Conservation (phyloP, 352 stramenopile genomes). For the Pelagophyceae sp. region DNA sequence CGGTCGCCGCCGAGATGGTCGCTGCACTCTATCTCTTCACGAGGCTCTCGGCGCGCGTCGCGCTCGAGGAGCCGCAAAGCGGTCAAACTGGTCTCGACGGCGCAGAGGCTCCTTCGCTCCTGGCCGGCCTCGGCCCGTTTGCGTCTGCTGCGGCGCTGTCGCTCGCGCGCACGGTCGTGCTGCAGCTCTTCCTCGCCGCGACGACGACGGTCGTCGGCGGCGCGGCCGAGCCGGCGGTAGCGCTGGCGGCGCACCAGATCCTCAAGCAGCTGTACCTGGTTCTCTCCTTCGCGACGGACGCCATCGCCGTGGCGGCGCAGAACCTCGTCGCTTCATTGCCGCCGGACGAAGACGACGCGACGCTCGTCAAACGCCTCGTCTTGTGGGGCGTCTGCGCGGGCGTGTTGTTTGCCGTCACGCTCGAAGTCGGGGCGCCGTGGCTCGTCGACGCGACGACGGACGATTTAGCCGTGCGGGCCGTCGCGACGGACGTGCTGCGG, state of each 20-base stretch:
- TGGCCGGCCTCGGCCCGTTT: background rate
- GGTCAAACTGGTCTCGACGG: too few species aligned
- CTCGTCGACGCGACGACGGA: background rate
- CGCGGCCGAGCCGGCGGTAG: background rate
- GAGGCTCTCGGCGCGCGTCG: too few species aligned
- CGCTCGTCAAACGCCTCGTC: background rate
- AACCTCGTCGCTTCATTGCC: background rate
- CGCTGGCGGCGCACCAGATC: background rate
- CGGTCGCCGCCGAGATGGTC: background rate
- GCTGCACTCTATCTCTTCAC: background rate
- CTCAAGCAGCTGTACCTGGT: conserved; percentile 5
- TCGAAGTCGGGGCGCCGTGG: background rate
- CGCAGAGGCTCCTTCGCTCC: background rate
- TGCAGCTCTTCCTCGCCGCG: background rate
- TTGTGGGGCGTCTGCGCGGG: background rate
- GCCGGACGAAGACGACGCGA: background rate
- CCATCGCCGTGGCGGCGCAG: conserved; percentile 10
- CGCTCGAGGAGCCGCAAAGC: background rate
- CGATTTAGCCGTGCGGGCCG: background rate
- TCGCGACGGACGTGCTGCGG: background rate
- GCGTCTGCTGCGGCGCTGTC: background rate
- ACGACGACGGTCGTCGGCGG: background rate
- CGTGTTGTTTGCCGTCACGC: background rate
- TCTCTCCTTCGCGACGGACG: conserved; percentile 10
- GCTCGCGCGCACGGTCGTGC: background rate